Evolutionary conservation across 2,329 filamentous ascomycete species (phyloP).

Genomic region (Trichoderma sp.): DNA sequence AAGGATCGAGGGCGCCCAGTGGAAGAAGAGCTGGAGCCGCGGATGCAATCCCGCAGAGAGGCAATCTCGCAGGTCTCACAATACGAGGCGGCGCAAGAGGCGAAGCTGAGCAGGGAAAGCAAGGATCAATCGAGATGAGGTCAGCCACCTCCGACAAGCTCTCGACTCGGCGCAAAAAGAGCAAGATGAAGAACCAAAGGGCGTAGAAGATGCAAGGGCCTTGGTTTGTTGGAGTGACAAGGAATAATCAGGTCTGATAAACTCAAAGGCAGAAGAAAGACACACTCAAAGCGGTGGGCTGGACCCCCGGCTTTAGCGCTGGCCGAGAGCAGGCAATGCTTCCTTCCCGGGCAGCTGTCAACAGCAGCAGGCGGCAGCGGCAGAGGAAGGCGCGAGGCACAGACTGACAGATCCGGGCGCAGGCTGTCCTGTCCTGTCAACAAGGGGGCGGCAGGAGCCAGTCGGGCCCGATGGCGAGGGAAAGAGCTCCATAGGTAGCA

Average conservation of each 20-base stretch:
- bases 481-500: constrained; percentile 26
- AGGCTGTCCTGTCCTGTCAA: constrained; percentile 3
- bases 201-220: not conserved
- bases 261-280: not conserved
- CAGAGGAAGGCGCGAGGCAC: constrained; percentile 23
- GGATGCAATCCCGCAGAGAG: constrained; percentile 1
- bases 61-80: constrained; percentile 6
- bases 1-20: not conserved
- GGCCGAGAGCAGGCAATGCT: no score
- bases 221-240: not conserved
- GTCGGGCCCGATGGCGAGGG: constrained; percentile 11
- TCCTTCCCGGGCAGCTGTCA: not conserved
- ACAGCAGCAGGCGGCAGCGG: not conserved
- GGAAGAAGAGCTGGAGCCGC: not conserved
- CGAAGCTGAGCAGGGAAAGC: not conserved
- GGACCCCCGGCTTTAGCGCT: constrained; percentile 23
- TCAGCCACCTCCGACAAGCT: not conserved
- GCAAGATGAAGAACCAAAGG: not conserved
- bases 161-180: not conserved
- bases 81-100: not conserved
- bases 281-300: constrained; percentile 24
- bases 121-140: not conserved
- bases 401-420: constrained; percentile 19
- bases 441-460: constrained; percentile 21
- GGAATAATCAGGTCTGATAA: not conserved